These are phyloP conservation scores for Myriosclerotinia curreyana DNA, from an alignment of 2,329 filamentous ascomycete species.

Conservation along the genomic window DNA sequence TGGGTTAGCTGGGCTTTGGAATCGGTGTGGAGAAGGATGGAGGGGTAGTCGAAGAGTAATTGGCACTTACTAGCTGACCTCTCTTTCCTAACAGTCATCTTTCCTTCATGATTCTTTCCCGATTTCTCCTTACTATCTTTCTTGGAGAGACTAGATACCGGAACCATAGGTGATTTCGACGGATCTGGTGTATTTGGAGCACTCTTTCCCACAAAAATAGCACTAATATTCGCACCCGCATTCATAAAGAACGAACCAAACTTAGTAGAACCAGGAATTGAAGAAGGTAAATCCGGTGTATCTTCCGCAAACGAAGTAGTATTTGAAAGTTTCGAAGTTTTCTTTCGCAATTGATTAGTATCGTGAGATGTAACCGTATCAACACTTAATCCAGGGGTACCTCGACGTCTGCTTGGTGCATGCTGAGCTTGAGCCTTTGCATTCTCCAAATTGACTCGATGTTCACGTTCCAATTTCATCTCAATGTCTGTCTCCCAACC, in stretches of 20 bases:
- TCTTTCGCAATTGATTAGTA: background rate
- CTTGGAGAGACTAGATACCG: background rate
- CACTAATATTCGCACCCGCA: slow-evolving; percentile 11
- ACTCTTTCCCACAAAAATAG: slow-evolving; percentile 3
- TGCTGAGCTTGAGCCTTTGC: background rate
- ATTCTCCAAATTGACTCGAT: background rate
- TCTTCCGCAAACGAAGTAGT: background rate
- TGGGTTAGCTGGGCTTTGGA: background rate
- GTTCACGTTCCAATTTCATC: slow-evolving; percentile 7
- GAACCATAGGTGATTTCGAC: background rate
- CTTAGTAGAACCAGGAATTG: background rate
- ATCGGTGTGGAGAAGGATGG: background rate
- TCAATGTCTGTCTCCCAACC: slow-evolving; percentile 2
- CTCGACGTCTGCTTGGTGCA: background rate
- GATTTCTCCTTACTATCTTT: background rate
- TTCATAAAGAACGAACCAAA: background rate
- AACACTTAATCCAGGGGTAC: background rate
- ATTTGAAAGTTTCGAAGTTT: slow-evolving; percentile 1
- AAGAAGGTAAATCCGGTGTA: background rate
- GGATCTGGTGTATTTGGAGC: background rate
- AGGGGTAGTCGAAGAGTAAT: too few relatives aligned
- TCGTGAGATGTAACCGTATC: background rate
- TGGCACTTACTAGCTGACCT: slow-evolving; percentile 5
- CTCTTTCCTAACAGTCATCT: background rate
- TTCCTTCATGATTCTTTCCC: background rate